phyloP scores from a whole-genome alignment of 1,284 basidiomycete species.

The Boletus smithii region DNA sequence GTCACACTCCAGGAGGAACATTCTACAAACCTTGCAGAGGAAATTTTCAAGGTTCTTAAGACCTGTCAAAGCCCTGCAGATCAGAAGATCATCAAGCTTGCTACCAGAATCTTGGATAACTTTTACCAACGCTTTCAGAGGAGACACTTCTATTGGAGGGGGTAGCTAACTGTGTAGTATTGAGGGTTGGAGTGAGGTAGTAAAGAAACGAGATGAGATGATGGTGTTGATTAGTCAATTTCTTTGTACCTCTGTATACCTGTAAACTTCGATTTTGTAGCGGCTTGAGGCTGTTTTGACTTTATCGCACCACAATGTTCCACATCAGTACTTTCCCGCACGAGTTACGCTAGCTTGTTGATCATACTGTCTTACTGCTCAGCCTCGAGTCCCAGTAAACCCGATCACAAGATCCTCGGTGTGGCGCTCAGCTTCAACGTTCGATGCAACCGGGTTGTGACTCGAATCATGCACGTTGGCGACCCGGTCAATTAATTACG shows the following conservation, averaged over 20 bases:
- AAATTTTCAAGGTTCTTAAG: neutral
- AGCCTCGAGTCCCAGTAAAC: neutral
- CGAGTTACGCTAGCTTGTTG: too few species aligned
- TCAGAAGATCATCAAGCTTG: constrained; percentile 12
- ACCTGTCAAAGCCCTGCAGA: constrained; percentile 3
- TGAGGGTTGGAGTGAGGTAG: too few species aligned
- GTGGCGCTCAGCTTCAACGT: neutral
- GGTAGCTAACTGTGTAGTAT: neutral
- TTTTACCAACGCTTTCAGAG: constrained; percentile 26
- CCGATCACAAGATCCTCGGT: neutral
- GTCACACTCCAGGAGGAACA: constrained; percentile 21
- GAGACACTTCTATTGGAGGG: neutral
- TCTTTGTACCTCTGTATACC: neutral
- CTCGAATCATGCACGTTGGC: neutral
- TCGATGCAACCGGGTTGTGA: neutral
- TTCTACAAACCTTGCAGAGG: constrained; percentile 5
- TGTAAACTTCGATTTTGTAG: too few species aligned
- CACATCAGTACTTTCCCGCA: too few species aligned
- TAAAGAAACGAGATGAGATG: too few species aligned
- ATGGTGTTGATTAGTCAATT: neutral
- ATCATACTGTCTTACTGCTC: neutral
- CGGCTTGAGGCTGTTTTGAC: too few species aligned
- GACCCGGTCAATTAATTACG: neutral
- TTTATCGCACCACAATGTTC: too few species aligned
- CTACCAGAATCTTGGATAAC: constrained; percentile 17